Conservation (phyloP, 805 yeast genomes). For the Metschnikowia cerradonensis region DNA sequence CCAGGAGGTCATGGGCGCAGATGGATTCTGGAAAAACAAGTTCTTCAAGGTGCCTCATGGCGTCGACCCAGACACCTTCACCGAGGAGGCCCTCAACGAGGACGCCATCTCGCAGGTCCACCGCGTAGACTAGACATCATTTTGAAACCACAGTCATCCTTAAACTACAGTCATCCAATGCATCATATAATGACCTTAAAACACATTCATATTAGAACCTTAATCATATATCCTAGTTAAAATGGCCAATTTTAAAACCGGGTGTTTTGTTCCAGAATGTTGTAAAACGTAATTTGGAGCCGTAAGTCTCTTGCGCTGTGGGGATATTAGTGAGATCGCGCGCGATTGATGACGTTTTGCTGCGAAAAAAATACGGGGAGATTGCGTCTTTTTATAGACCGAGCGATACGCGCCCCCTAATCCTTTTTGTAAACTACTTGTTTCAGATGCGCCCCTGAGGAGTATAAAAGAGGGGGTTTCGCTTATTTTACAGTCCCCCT, state of each 20-base stretch:
- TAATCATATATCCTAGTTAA: no score
- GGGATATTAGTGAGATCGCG: background rate
- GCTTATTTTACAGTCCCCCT: no score
- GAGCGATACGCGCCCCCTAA: background rate
- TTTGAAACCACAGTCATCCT: no score
- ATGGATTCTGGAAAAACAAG: slow-evolving; percentile 70
- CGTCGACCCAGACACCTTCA: slow-evolving; percentile 12
- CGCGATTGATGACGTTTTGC: background rate
- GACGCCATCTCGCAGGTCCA: slow-evolving; percentile 9
- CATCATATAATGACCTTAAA: no score
- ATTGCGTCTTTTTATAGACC: background rate
- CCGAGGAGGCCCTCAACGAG: slow-evolving; percentile 17
- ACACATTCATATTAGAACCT: no score
- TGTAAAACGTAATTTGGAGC: background rate
- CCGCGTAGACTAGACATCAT: background rate
- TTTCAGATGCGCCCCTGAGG: background rate
- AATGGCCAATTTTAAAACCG: background rate
- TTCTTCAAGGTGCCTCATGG: slow-evolving; percentile 38
- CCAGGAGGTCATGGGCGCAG: slow-evolving; percentile 55
- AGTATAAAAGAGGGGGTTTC: background rate
- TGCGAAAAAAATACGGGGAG: background rate
- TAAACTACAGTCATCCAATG: no score
- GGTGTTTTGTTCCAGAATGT: background rate
- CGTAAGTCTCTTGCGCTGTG: background rate
- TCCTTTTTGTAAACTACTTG: background rate